Evolutionary conservation across 2,329 filamentous ascomycete genomes (phyloP).

Genomic region (Colletotrichum sp.): DNA sequence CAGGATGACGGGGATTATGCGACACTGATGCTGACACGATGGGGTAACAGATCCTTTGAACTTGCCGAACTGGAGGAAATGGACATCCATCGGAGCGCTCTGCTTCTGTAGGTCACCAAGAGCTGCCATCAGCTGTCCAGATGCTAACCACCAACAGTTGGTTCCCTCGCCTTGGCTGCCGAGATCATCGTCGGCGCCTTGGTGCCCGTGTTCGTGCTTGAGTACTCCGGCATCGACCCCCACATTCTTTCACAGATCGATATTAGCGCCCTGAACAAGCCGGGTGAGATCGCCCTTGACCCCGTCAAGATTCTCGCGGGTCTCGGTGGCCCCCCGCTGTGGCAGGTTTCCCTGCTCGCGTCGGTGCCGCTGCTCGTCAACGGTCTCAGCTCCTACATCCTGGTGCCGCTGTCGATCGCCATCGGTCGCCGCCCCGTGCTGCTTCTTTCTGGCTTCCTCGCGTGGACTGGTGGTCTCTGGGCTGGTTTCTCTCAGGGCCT

Average conservation of each 20-base stretch:
- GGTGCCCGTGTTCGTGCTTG: constrained; percentile 37
- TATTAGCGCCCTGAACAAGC: constrained; percentile 20
- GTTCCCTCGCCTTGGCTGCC: constrained; percentile 20
- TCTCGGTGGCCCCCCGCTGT: constrained; percentile 31
- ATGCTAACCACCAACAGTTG: constrained; percentile 5
- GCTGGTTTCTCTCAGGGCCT: constrained; percentile 36
- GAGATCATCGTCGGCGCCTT: constrained; percentile 32
- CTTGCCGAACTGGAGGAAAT: constrained; percentile 34
- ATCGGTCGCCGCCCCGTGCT: constrained; percentile 40
- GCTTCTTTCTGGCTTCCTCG: constrained; percentile 33
- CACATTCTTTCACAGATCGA: constrained; percentile 29
- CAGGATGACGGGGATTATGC: neutral
- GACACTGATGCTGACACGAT: neutral
- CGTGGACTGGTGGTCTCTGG: constrained; percentile 40
- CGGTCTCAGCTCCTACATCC: constrained; percentile 38
- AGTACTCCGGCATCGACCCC: constrained; percentile 37
- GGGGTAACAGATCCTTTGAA: constrained; percentile 32
- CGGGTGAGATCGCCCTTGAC: constrained; percentile 25
- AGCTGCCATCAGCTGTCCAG: no score
- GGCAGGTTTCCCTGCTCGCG: constrained; percentile 33
- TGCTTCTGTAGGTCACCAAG: constrained; percentile 32
- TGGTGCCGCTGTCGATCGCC: constrained; percentile 41
- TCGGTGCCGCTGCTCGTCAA: constrained; percentile 40
- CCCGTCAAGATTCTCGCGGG: constrained; percentile 33
- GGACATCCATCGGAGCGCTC: constrained; percentile 30